Conservation (phyloP, 805 yeast genomes). For the Kodamaea kakaduensis region DNA sequence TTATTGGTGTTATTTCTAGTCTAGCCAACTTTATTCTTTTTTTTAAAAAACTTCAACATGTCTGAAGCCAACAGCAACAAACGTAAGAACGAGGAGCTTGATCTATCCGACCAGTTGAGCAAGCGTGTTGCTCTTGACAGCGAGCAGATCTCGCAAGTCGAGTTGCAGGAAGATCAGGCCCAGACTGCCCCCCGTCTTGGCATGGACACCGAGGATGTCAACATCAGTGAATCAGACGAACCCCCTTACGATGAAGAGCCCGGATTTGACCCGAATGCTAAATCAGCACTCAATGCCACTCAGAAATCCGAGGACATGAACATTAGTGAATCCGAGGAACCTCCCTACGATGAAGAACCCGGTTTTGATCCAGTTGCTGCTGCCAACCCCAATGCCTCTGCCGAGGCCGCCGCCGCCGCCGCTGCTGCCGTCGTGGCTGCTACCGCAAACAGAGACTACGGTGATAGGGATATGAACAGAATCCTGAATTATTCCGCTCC, state of each 20-base stretch:
- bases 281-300: neutral
- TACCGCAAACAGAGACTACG: too few species aligned
- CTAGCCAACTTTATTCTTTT: neutral
- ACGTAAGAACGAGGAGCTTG: constrained; percentile 63
- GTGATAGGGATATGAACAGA: too few species aligned
- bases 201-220: constrained; percentile 2
- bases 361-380: constrained; percentile 3
- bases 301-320: neutral
- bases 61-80: constrained; percentile 35
- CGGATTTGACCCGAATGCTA: neutral
- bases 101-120: constrained; percentile 47
- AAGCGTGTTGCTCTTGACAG: constrained; percentile 71
- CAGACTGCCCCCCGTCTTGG: constrained; percentile 39
- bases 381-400: neutral
- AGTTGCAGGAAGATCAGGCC: constrained; percentile 38
- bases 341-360: constrained; percentile 3
- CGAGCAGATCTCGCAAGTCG: constrained; percentile 46
- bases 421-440: constrained; percentile 2
- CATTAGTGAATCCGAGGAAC: constrained; percentile 2
- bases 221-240: constrained; percentile 1
- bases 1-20: neutral
- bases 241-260: constrained; percentile 1
- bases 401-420: neutral
- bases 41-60: too few species aligned
- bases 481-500: too few species aligned